phyloP scores from a whole-genome alignment of 768 basidiomycete species.

The Lactarius pseudohatsudake region DNA sequence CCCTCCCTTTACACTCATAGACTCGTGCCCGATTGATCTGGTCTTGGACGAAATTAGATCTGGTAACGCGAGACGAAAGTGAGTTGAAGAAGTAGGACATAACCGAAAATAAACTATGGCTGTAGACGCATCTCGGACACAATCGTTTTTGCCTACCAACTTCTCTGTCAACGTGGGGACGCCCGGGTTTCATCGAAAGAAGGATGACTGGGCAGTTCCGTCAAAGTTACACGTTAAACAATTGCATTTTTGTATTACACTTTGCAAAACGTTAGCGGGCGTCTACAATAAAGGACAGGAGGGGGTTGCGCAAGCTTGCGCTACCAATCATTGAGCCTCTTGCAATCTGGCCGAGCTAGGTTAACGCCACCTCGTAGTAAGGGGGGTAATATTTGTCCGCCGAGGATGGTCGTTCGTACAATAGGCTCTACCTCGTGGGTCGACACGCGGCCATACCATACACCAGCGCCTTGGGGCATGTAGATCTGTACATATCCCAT shows the following conservation, averaged over 20 bases:
- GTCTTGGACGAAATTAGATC: no score
- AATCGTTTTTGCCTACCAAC: no score
- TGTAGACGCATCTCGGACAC: no score
- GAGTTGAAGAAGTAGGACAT: no score
- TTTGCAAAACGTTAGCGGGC: background rate
- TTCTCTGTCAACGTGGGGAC: no score
- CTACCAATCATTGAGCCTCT: constrained; percentile 72
- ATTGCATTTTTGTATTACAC: background rate
- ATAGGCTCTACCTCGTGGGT: constrained; percentile 86
- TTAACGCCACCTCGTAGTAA: constrained; percentile 87
- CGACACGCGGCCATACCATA: constrained; percentile 95
- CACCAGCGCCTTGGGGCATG: constrained; percentile 77
- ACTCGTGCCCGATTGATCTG: background rate
- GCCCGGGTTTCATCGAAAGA: no score
- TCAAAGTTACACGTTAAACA: background rate
- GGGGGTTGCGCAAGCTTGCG: background rate
- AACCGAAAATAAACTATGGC: no score
- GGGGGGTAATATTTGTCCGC: constrained; percentile 79
- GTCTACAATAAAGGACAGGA: background rate
- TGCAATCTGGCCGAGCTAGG: constrained; percentile 66
- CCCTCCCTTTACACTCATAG: no score
- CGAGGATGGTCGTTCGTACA: constrained; percentile 83
- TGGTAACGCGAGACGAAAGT: background rate
- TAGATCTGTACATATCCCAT: constrained; percentile 58
- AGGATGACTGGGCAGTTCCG: no score